Base-by-base conservation (phyloP, 2,329 filamentous ascomycete genomes). In the Trichoderma atrobrunneum region DNA sequence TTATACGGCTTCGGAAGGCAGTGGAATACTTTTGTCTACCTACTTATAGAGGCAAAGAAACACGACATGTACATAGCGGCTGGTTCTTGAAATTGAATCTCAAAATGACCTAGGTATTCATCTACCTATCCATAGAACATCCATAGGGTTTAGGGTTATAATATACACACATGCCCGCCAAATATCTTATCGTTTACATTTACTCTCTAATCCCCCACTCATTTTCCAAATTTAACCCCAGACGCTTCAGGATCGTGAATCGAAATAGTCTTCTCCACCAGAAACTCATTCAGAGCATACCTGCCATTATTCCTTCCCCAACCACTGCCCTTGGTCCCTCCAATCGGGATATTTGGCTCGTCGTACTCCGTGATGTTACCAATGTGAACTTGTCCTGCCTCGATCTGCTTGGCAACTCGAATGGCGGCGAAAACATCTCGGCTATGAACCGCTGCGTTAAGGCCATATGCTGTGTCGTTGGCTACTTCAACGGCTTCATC, bases 401-500 rank as follows among this genome's bases (percentile, higher is more conserved):
- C 88, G 69, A 91, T 87, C 65, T 84, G 81, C 75, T 82, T 85
- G 3, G 89, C 89, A 12, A 91, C 79, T 6, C 85, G 81, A 73
- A 92, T 77, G 0, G 84, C 89, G 18, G 83, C 82, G 60, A 84
- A 80, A 72, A 94, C 80, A 77, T 92, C 88, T 76, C 86, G 82
- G 0, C 92, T 93, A 78, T 93, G 95, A 1, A 95, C 87, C 0
- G 92, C 87, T 3, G 88, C 86, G 3, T 85, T 85, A 2, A 95
- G 86, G 1, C 93, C 93, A 78, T 93, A 95, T 70, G 93, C 90
- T 2, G 91, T 93, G 76, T 94, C 91, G 77, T 95, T 95, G 8
- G 92, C 92, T 24, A 94, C 81, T n/a, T 84, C 81, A n/a, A 95
- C 79, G 0, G 91, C 92, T 73, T 93, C 90, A 28, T 92, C 90